Evolutionary conservation across 2,329 filamentous ascomycete species (phyloP).

Genomic region (Aureobasidium sp.): DNA sequence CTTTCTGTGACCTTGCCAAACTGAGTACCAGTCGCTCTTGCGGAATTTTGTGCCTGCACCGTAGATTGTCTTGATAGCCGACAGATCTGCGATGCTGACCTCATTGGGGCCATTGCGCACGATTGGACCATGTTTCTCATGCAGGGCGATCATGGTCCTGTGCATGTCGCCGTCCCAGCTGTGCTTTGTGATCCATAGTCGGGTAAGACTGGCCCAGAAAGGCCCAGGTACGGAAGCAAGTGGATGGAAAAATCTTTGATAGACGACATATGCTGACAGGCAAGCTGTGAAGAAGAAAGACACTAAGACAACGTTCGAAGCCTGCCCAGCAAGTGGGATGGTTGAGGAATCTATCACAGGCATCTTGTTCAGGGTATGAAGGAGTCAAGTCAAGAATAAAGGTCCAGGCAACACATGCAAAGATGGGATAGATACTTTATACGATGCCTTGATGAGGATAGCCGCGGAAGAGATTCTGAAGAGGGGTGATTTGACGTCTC

Average conservation of each 20-base stretch:
- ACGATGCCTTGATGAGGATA: background rate
- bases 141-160: constrained; percentile 24
- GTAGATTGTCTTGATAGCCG: constrained; percentile 28
- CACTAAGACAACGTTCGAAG: background rate
- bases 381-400: background rate
- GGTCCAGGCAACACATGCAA: too few species aligned
- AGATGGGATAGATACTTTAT: background rate
- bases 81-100: constrained; percentile 25
- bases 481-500: constrained; percentile 3
- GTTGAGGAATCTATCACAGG: background rate
- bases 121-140: constrained; percentile 25
- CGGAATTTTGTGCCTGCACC: constrained; percentile 34
- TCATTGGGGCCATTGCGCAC: constrained; percentile 29
- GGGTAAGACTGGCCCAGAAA: constrained; percentile 21
- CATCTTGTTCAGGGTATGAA: background rate
- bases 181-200: constrained; percentile 28
- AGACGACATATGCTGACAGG: constrained; percentile 20
- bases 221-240: constrained; percentile 25
- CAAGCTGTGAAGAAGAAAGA: constrained; percentile 7
- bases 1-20: constrained; percentile 33
- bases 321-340: background rate
- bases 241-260: constrained; percentile 23
- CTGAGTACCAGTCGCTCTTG: constrained; percentile 37
- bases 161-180: constrained; percentile 28
- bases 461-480: background rate